Conservation (phyloP, 345 rosid species). For the Eucalyptus marginata region DNA sequence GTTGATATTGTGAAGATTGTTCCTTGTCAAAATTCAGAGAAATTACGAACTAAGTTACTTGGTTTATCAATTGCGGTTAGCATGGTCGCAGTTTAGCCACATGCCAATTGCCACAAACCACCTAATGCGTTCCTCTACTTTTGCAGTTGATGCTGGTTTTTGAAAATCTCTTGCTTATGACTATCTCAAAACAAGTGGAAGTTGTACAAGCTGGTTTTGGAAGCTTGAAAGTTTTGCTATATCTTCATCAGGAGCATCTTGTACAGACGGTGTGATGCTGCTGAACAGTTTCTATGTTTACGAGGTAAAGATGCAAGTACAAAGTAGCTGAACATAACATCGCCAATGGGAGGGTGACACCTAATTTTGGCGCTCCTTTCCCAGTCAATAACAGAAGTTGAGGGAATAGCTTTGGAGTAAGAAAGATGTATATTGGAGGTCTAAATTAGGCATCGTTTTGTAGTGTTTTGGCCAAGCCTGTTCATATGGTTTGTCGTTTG, state of each 20-base stretch:
- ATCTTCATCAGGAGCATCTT: slow-evolving; percentile 28
- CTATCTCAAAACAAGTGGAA: background rate
- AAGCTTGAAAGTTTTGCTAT: background rate
- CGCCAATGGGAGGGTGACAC: background rate
- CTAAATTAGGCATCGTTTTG: slow-evolving; percentile 5
- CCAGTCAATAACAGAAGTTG: slow-evolving; percentile 16
- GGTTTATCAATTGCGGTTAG: background rate
- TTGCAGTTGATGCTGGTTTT: background rate
- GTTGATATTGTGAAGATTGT: background rate
- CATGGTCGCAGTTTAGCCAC: background rate
- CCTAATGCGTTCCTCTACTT: background rate
- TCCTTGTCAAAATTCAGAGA: background rate
- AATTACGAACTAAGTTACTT: background rate
- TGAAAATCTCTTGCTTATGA: background rate
- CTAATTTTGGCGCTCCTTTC: slow-evolving; percentile 10
- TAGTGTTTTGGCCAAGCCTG: background rate
- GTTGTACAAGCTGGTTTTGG: background rate
- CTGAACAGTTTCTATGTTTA: slow-evolving; percentile 10
- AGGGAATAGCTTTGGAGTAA: slow-evolving; percentile 9
- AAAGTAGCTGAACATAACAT: slow-evolving; percentile 7
- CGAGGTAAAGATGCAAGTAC: slow-evolving; percentile 16
- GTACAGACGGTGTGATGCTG: slow-evolving; percentile 33
- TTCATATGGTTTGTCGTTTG: background rate
- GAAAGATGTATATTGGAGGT: slow-evolving; percentile 25
- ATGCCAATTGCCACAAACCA: background rate